A percentile compares a stretch with the other conserved stretches of the same genome.
These are phyloP conservation scores for Lactifluus echinatus DNA, from an alignment of 768 basidiomycete species.

Conservation along the genomic window DNA sequence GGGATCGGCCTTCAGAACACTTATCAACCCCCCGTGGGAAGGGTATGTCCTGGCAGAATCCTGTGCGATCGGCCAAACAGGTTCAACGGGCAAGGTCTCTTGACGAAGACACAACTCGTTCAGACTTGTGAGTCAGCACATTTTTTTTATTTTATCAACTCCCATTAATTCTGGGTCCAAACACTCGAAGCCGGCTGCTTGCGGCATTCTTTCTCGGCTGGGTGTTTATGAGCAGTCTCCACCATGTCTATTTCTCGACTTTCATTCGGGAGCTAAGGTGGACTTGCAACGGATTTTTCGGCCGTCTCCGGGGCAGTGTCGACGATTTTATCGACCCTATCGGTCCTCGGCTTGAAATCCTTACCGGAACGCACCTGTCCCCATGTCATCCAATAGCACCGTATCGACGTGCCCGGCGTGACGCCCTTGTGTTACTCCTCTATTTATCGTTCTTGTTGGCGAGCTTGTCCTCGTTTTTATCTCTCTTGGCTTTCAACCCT, in stretches of 20 bases:
- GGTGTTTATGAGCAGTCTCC: slow-evolving; percentile 31
- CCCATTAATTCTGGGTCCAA: not conserved
- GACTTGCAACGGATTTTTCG: not conserved
- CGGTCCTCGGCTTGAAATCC: not conserved
- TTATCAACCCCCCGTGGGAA: not conserved
- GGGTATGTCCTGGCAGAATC: not conserved
- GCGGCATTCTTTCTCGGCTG: slow-evolving; percentile 35
- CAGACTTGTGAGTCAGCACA: slow-evolving; percentile 13
- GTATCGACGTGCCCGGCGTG: not conserved
- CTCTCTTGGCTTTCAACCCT: slow-evolving; percentile 7
- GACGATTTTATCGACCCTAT: not conserved
- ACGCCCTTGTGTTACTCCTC: slow-evolving; percentile 2
- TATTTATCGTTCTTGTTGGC: slow-evolving; percentile 20
- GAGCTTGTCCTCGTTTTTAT: slow-evolving; percentile 17
- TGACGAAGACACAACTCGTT: not conserved
- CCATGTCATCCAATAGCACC: not conserved
- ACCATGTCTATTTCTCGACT: slow-evolving; percentile 23
- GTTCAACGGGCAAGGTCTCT: not conserved
- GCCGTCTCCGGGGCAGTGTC: not conserved
- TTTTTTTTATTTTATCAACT: not conserved
- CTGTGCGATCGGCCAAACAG: not conserved
- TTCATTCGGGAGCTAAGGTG: slow-evolving; percentile 17
- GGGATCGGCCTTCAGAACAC: not conserved
- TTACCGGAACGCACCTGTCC: not conserved
- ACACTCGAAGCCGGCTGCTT: slow-evolving; percentile 29